Evolutionary conservation across 371 early-diverging fungal species (phyloP), one percentile per base, ranked within the genome.

Genomic region (Lichtheimia ramosa): DNA sequence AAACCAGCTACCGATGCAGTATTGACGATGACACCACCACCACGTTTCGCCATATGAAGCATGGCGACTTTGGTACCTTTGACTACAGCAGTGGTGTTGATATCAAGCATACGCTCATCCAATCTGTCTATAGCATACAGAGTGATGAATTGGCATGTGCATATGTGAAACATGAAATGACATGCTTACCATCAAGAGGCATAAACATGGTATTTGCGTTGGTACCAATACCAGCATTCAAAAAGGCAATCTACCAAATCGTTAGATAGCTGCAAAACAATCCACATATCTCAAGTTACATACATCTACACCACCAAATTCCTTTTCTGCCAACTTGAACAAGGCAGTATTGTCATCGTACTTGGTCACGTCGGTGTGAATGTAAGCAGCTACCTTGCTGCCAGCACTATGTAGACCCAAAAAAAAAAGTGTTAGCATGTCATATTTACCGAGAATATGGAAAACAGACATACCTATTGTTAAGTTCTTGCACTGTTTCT

Each of bases 291-390:
- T 70, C 10, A 5, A 8, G 10, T 8, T 10, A 34, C 34, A 34
- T 62, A 81, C 77, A 62, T 89, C 84, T 2, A 90, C 62, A 13
- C 60, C 58, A 25, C 86, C 86, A 66, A 84, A 89, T 56, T 75
- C 73, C 15, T 61, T 43, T 21, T 71, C 63, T 12, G 84, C 85
- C n/a, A 55, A 25, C 3, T 66, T 51, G 43, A 89, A 77, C 3
- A 86, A 70, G 1, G 54, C 48, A 18, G 74, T 59, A 27, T 81
- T 58, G 23, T 87, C 78, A 0, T 28, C 60, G 34, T 65, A 62
- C 27, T 73, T 66, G 24, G 82, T 70, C 20, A 89, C 91, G 62
- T 91, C 85, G 61, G 87, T 81, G n/a, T 62, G 64, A 43, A 72
- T 56, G 56, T 64, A 82, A 2, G 75, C 71, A 3, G 80, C 74